Conservation (phyloP, 2,329 filamentous ascomycete genomes). For the Microthyrium microscopicum region DNA sequence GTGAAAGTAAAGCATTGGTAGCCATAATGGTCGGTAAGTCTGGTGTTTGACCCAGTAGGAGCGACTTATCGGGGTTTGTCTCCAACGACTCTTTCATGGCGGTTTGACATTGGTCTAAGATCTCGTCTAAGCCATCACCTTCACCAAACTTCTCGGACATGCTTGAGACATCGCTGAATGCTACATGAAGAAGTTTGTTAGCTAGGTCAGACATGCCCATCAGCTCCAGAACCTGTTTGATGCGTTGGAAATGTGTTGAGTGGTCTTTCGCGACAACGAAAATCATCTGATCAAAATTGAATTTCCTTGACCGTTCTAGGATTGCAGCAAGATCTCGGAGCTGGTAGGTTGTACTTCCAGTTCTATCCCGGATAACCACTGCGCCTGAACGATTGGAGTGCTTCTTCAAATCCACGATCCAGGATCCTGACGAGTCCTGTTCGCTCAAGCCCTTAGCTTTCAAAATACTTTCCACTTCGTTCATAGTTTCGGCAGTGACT, state of each 20-base stretch:
- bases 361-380: slow-evolving; percentile 54
- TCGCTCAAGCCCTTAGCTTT: slow-evolving; percentile 48
- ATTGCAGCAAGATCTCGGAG: slow-evolving; percentile 65
- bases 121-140: slow-evolving; percentile 56
- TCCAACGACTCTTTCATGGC: slow-evolving; percentile 11
- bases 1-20: slow-evolving; percentile 14
- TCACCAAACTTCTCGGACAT: slow-evolving; percentile 28
- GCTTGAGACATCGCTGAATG: slow-evolving; percentile 51
- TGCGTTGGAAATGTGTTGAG: slow-evolving; percentile 54
- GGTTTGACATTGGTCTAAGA: slow-evolving; percentile 33
- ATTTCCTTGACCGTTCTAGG: slow-evolving; percentile 43
- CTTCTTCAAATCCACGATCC: slow-evolving; percentile 56
- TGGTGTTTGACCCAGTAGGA: slow-evolving; percentile 12
- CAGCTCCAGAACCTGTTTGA: slow-evolving; percentile 62
- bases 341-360: slow-evolving; percentile 61
- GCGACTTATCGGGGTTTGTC: slow-evolving; percentile 12
- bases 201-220: slow-evolving; percentile 53
- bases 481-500: slow-evolving; percentile 51
- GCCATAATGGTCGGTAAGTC: slow-evolving; percentile 10
- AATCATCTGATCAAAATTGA: slow-evolving; percentile 61
- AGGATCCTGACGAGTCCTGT: slow-evolving; percentile 55
- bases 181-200: slow-evolving; percentile 54
- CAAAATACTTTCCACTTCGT: slow-evolving; percentile 43
- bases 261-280: slow-evolving; percentile 61
- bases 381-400: slow-evolving; percentile 55